Percentiles rank a stretch among this genome's conserved stretches.
Evolutionary conservation across 306 rosid genomes (phyloP).

Genomic region (Cicer arietinum): DNA sequence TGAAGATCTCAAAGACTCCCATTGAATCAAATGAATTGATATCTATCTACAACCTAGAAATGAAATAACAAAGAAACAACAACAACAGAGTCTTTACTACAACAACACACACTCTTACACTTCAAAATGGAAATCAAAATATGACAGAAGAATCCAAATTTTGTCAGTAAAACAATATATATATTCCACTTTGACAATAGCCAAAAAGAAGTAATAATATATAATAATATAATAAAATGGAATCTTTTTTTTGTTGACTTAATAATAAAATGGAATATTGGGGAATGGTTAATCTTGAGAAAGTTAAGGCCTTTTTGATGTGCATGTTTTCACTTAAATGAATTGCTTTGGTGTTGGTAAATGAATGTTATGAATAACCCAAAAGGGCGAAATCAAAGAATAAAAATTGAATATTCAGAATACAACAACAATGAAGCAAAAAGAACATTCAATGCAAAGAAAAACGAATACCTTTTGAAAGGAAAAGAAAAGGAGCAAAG

Average conservation of each 20-base stretch:
- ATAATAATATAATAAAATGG: background rate
- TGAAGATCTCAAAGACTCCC: slow-evolving; percentile 47
- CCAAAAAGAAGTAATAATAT: background rate
- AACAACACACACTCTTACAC: slow-evolving; percentile 2
- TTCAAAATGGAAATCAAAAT: slow-evolving; percentile 14
- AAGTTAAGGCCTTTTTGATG: background rate
- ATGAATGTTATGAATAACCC: background rate
- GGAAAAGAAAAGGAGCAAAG: background rate
- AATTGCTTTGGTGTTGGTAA: background rate
- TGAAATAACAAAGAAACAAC: slow-evolving; percentile 13
- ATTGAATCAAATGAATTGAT: slow-evolving; percentile 38
- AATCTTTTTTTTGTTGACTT: too few species aligned
- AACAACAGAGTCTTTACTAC: background rate
- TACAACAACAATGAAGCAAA: background rate
- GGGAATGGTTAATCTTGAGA: background rate
- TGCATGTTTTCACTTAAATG: background rate
- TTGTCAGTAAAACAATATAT: slow-evolving; percentile 5
- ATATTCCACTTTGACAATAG: background rate
- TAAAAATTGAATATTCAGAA: slow-evolving; percentile 6
- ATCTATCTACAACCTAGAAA: slow-evolving; percentile 30
- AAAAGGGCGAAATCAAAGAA: slow-evolving; percentile 4
- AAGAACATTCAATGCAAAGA: background rate
- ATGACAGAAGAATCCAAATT: slow-evolving; percentile 30
- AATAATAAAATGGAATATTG: too few species aligned
- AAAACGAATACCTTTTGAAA: too few species aligned